Base-by-base conservation (phyloP, 1,139 yeast species). In the Arxiozyma telluris region DNA sequence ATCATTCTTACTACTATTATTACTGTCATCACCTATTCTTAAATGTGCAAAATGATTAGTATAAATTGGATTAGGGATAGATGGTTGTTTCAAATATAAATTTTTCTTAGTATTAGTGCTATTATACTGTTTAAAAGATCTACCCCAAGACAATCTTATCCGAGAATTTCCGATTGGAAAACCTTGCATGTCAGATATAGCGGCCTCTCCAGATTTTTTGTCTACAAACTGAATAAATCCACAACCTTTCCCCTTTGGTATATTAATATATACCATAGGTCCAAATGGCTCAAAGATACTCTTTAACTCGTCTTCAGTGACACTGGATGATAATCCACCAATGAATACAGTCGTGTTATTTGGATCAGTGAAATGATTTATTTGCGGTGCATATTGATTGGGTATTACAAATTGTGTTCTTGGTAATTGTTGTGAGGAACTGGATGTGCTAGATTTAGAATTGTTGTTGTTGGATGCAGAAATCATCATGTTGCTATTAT, bases 61-160 rank as follows among this genome's bases (percentile, higher is more conserved):
- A 34, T 44, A 44, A 8, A 44, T 44, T 23, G 47, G 47, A 18
- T 27, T 25, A 8, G 38, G 11, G 8, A 44, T 23, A n/a, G 21
- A 20, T 25, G 30, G 30, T 25, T 44, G 47, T n/a, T 30, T 34
- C 20, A 25, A 9, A 9, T 44, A 15, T 34, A 34, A 34, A 6
- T 34, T 34, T 34, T 34, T 34, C 39, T 34, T 34, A 15, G 2
- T 34, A 34, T 34, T 34, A 34, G 17, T 34, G 4, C 30, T 44
- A n/a, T 44, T 23, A 25, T 44, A 44, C 21, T 44, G 47, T 25
- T 55, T 61, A 3, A 62, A 64, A 71, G 65, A 57, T 60, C 81
- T 76, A 47, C 91, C 91, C 93, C 93, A 86, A 58, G 87, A 80
- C 53, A 85, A 75, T 57, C 89, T 71, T 47, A 84, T 81, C 58